Evolutionary conservation across 306 rosid species (phyloP).

Genomic region (Inga oerstediana): DNA sequence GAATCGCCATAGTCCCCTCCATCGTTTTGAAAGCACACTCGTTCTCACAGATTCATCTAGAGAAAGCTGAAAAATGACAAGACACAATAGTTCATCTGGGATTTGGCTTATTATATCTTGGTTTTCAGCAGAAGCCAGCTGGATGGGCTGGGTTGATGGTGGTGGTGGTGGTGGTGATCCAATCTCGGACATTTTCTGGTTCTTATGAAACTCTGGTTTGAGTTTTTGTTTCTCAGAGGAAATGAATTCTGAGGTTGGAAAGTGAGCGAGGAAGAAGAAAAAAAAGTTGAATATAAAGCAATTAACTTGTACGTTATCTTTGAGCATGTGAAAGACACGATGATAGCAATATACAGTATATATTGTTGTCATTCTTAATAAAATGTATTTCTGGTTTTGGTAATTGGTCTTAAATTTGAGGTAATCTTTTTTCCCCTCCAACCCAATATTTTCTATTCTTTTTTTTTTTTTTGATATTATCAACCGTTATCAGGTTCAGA

Average conservation of each 20-base stretch:
- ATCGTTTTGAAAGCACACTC: not conserved
- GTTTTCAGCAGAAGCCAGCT: not conserved
- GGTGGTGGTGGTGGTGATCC: too few relatives aligned
- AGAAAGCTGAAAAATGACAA: not conserved
- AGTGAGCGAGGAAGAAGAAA: not conserved
- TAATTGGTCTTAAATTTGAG: not conserved
- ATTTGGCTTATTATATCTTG: not conserved
- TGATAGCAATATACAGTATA: too few relatives aligned
- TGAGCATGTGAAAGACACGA: too few relatives aligned
- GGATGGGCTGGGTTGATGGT: not conserved
- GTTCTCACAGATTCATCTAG: not conserved
- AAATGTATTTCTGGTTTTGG: not conserved
- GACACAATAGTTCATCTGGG: not conserved
- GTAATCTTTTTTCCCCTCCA: too few relatives aligned
- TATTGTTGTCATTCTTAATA: not conserved
- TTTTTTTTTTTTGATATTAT: too few relatives aligned
- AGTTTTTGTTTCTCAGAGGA: too few relatives aligned
- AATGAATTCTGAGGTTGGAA: too few relatives aligned
- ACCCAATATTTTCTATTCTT: too few relatives aligned
- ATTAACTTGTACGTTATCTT: not conserved
- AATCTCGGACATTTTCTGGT: not conserved
- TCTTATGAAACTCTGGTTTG: not conserved
- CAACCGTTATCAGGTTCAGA: too few relatives aligned
- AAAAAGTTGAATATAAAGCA: not conserved
- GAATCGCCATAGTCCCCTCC: not conserved